Evolutionary conservation across 2,329 filamentous ascomycete genomes (phyloP).

Genomic region (Colletotrichum sojae): DNA sequence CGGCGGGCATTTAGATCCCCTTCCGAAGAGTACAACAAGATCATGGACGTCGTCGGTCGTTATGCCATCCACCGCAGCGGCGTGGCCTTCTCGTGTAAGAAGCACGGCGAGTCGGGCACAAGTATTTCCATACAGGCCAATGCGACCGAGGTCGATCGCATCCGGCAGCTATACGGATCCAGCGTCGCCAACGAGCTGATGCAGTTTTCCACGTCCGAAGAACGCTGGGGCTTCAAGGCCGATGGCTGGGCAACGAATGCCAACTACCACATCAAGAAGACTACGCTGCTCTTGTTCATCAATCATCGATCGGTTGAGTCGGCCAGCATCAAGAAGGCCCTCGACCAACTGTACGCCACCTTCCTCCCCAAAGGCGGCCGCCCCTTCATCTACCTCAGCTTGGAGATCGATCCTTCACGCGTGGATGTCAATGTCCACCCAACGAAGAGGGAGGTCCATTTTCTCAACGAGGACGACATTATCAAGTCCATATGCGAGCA

Average conservation of each 20-base stretch:
- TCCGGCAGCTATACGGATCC: constrained; percentile 90
- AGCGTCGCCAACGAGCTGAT: constrained; percentile 90
- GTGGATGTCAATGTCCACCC: constrained; percentile 99
- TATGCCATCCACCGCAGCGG: constrained; percentile 93
- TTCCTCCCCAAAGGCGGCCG: constrained; percentile 96
- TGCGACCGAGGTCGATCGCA: constrained; percentile 83
- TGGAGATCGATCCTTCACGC: constrained; percentile 91
- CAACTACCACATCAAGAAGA: constrained; percentile 94
- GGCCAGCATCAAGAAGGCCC: constrained; percentile 84
- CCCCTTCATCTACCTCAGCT: constrained; percentile 91
- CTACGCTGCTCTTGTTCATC: constrained; percentile 90
- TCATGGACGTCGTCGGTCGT: constrained; percentile 92
- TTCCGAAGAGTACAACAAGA: constrained; percentile 97
- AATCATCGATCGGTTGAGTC: constrained; percentile 97
- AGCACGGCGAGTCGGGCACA: constrained; percentile 88
- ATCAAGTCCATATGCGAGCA: constrained; percentile 87
- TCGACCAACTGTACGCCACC: constrained; percentile 89
- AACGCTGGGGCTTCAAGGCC: constrained; percentile 87
- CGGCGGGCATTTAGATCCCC: constrained; percentile 90
- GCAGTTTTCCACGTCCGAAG: constrained; percentile 78
- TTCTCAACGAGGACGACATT: constrained; percentile 97
- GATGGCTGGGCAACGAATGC: constrained; percentile 89
- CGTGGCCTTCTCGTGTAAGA: constrained; percentile 98
- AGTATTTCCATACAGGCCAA: constrained; percentile 84
- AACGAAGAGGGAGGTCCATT: constrained; percentile 96